A percentile compares a stretch with the other conserved stretches of the same genome.
These are phyloP conservation scores for Leptomonas pyrrhocoris DNA, from an alignment of 208 protist species.

Conservation along the genomic window DNA sequence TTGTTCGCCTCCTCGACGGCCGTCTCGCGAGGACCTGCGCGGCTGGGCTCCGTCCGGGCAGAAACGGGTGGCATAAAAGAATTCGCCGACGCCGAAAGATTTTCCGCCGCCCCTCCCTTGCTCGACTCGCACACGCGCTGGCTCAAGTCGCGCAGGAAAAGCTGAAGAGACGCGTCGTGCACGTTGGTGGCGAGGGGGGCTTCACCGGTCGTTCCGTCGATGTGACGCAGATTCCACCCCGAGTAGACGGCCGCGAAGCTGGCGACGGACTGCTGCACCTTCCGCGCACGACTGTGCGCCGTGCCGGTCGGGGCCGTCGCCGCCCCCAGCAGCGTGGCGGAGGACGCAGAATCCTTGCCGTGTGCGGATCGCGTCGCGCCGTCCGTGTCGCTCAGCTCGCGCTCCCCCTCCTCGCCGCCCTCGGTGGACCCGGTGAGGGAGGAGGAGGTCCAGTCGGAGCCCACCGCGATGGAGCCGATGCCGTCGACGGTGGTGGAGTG, in stretches of 20 bases:
- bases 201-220: slow-evolving; percentile 17
- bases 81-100: slow-evolving; percentile 15
- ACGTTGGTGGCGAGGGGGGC: neutral
- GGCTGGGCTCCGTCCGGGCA: slow-evolving; percentile 12
- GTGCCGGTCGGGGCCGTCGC: slow-evolving; percentile 15
- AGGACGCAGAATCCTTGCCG: slow-evolving; percentile 18
- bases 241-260: slow-evolving; percentile 62
- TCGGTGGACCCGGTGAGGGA: slow-evolving; percentile 8
- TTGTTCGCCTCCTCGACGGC: neutral
- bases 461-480: slow-evolving; percentile 69
- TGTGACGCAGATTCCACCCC: slow-evolving; percentile 41
- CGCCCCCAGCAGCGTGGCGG: slow-evolving; percentile 15
- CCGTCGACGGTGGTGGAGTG: slow-evolving; percentile 70
- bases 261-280: slow-evolving; percentile 42
- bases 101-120: neutral
- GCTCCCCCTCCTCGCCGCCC: slow-evolving; percentile 16
- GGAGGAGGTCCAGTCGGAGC: slow-evolving; percentile 32
- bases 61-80: slow-evolving; percentile 11
- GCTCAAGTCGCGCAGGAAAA: slow-evolving; percentile 33
- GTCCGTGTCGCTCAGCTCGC: slow-evolving; percentile 30
- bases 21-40: slow-evolving; percentile 7
- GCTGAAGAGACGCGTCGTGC: slow-evolving; percentile 29
- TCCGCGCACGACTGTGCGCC: slow-evolving; percentile 22
- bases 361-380: slow-evolving; percentile 4
- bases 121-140: slow-evolving; percentile 26